A percentile compares a stretch with the other conserved stretches of the same genome.
Conservation (phyloP, 2,329 filamentous ascomycete genomes). For the Pseudogymnoascus sp. region DNA sequence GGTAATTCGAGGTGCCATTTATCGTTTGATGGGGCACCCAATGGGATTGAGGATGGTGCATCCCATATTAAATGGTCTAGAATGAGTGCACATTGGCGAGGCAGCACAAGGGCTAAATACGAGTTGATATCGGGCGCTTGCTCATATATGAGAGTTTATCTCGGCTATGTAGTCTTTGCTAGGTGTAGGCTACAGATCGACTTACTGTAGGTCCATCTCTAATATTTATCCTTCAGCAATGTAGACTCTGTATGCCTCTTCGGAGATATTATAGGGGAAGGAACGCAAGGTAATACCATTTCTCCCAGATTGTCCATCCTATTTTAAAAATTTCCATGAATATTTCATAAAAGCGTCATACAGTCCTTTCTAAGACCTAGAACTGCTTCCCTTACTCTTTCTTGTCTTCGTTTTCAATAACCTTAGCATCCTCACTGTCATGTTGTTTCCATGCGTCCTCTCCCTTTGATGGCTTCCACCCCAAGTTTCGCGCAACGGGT, state of each 20-base stretch:
- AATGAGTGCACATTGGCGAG: neutral
- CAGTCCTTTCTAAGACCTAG: too few species aligned
- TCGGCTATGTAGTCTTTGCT: neutral
- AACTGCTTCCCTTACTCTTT: too few species aligned
- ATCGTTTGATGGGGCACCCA: neutral
- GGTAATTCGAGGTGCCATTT: neutral
- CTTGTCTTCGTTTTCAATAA: too few species aligned
- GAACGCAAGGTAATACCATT: neutral
- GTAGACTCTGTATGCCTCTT: neutral
- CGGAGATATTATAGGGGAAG: neutral
- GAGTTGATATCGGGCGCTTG: neutral
- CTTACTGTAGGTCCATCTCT: neutral
- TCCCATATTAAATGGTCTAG: neutral
- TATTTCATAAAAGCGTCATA: too few species aligned
- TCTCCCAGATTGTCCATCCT: neutral
- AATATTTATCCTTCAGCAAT: neutral
- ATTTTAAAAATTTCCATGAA: too few species aligned
- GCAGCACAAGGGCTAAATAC: neutral
- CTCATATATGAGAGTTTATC: neutral
- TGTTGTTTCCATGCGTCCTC: too few species aligned
- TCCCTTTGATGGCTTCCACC: too few species aligned
- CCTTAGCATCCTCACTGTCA: too few species aligned
- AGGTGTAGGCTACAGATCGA: neutral
- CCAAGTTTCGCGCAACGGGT: too few species aligned
- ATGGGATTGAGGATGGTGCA: neutral